Evolutionary conservation across 2,329 filamentous ascomycete species (phyloP).

Genomic region (Aureobasidium sp.): DNA sequence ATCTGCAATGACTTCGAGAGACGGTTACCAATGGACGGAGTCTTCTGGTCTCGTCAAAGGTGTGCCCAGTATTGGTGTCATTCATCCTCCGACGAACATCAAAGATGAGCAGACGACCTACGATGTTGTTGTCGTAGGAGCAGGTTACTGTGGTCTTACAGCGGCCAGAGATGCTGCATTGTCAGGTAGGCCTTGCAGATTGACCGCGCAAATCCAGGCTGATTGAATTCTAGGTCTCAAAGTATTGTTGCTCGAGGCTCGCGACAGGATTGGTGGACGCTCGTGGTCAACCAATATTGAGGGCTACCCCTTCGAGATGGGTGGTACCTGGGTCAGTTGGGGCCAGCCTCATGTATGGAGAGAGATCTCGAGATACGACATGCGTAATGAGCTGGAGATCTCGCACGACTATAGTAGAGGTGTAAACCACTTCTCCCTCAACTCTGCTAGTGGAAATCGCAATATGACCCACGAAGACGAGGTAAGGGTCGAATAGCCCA

Average conservation of each 20-base stretch:
- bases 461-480: constrained; percentile 6
- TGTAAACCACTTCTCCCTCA: constrained; percentile 2
- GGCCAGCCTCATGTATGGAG: constrained; percentile 22
- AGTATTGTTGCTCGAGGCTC: constrained; percentile 39
- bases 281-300: constrained; percentile 39
- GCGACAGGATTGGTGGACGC: constrained; percentile 42
- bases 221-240: constrained; percentile 21
- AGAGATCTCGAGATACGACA: constrained; percentile 24
- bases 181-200: not conserved
- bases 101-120: constrained; percentile 13
- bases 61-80: constrained; percentile 7
- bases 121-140: constrained; percentile 36
- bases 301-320: constrained; percentile 40
- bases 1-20: not conserved
- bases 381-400: constrained; percentile 14
- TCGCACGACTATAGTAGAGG: constrained; percentile 12
- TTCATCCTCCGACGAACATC: not conserved
- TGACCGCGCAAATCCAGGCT: not conserved
- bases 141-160: constrained; percentile 26
- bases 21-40: constrained; percentile 9
- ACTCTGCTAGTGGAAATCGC: not conserved
- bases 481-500: not conserved
- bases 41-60: not conserved
- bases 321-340: constrained; percentile 44
- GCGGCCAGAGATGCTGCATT: constrained; percentile 24